phyloP scores from a whole-genome alignment of 306 rosid genomes.

The Ormosia semicastrata region DNA sequence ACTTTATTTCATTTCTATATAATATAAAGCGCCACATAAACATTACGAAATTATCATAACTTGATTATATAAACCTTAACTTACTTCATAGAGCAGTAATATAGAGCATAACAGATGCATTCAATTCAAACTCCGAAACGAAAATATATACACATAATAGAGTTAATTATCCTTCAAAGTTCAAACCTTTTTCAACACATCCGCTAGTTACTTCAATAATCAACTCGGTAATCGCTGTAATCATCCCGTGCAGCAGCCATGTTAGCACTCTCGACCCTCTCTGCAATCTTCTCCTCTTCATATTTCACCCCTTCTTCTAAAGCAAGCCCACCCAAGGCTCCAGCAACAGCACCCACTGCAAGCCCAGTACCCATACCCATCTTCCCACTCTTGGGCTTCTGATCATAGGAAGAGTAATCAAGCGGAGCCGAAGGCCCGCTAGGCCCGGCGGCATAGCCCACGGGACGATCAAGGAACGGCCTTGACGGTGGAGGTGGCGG shows the following conservation, averaged over 20 bases:
- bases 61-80: neutral
- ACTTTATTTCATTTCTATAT: slow-evolving; percentile 23
- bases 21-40: slow-evolving; percentile 4
- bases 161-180: slow-evolving; percentile 6
- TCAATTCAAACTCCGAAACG: slow-evolving; percentile 24
- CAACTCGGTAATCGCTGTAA: slow-evolving; percentile 47
- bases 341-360: slow-evolving; percentile 75
- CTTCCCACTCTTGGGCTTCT: slow-evolving; percentile 56
- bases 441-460: slow-evolving; percentile 37
- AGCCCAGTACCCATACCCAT: slow-evolving; percentile 68
- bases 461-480: slow-evolving; percentile 64
- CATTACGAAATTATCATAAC: slow-evolving; percentile 23
- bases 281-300: slow-evolving; percentile 65
- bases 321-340: slow-evolving; percentile 68
- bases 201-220: slow-evolving; percentile 19
- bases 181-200: slow-evolving; percentile 21
- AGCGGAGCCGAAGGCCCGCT: slow-evolving; percentile 71
- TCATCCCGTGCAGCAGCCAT: slow-evolving; percentile 52
- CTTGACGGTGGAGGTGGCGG: slow-evolving; percentile 64
- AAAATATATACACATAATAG: slow-evolving; percentile 31
- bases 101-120: slow-evolving; percentile 17
- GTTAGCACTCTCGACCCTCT: slow-evolving; percentile 52
- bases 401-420: slow-evolving; percentile 59
- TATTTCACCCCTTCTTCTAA: slow-evolving; percentile 68
- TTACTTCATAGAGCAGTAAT: slow-evolving; percentile 1